phyloP scores from a whole-genome alignment of 129 eudicot species.

The Flaveria robusta region DNA sequence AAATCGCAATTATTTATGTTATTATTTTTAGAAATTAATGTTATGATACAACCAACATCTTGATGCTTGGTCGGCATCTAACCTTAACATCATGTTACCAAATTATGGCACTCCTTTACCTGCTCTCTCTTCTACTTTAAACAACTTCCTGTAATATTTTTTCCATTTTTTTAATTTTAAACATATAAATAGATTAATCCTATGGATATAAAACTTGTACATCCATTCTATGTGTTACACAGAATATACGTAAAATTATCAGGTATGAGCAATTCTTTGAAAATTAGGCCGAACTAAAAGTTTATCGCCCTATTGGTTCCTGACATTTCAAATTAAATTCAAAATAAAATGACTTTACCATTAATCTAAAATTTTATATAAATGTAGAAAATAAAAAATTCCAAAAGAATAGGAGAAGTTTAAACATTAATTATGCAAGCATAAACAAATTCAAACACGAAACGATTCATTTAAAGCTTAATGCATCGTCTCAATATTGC shows the following conservation, averaged over 20 bases:
- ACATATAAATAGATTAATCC: not conserved
- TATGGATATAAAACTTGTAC: not conserved
- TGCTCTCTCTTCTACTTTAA: conserved; percentile 10
- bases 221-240: not conserved
- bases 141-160: not conserved
- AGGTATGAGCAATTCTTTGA: not conserved
- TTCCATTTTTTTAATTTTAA: not conserved
- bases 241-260: not conserved
- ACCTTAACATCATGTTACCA: conserved; percentile 40
- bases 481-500: not conserved
- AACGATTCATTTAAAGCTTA: no score
- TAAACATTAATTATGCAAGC: not conserved
- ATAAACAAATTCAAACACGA: no score
- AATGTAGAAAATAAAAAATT: not conserved
- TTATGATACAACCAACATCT: conserved; percentile 36
- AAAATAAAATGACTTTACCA: not conserved
- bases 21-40: conserved; percentile 6
- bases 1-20: not conserved
- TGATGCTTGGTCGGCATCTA: conserved; percentile 77
- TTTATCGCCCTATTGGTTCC: not conserved
- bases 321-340: not conserved
- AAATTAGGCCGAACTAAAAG: not conserved
- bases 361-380: not conserved
- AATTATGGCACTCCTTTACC: conserved; percentile 22
- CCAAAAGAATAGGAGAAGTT: not conserved